Evolutionary conservation across 208 protist species (phyloP).

Genomic region (Acanthamoeba royreba): DNA sequence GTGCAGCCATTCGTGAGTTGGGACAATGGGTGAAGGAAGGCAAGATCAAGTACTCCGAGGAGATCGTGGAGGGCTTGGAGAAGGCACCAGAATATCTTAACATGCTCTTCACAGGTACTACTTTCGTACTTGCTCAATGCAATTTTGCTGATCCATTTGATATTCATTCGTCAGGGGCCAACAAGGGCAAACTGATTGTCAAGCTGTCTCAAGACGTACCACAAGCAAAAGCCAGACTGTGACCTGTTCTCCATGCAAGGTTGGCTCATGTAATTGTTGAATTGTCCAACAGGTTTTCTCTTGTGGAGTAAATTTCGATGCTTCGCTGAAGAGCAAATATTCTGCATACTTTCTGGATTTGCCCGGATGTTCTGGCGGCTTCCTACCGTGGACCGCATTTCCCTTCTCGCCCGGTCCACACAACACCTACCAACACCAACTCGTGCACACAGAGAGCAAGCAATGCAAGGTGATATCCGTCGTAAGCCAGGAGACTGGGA

Average conservation of each 20-base stretch:
- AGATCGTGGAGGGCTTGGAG: conserved; percentile 41
- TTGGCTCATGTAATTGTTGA: no score
- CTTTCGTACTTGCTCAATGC: background rate
- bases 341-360: no score
- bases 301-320: no score
- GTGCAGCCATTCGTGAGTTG: background rate
- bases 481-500: background rate
- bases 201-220: background rate
- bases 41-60: conserved; percentile 52
- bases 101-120: conserved; percentile 19
- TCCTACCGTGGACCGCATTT: no score
- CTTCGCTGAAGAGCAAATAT: no score
- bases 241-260: no score
- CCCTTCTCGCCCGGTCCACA: no score
- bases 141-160: background rate
- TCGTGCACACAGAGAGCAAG: no score
- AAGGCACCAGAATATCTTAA: conserved; percentile 44
- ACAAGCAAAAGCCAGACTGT: background rate
- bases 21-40: conserved; percentile 44
- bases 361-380: no score
- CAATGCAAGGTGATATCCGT: background rate
- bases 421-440: no score
- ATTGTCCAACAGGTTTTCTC: no score
- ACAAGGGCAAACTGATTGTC: conserved; percentile 44
- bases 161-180: no score